phyloP scores from a whole-genome alignment of 192 early-diverging fungal genomes.

The Backusella mclennaniae region DNA sequence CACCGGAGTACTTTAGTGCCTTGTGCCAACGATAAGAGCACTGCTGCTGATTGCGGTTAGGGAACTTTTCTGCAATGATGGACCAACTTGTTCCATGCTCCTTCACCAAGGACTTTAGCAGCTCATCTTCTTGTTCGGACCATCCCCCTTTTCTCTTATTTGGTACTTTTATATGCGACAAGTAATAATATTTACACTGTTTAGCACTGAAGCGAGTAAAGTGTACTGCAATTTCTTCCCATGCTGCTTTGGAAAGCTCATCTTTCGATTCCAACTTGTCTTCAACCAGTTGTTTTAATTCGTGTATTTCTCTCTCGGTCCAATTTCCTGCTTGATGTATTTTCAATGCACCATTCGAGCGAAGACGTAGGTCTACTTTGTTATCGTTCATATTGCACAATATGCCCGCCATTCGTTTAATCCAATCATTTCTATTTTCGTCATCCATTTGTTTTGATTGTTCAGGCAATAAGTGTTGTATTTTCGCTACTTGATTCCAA shows the following conservation, averaged over 20 bases:
- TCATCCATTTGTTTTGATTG: background rate
- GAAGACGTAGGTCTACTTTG: background rate
- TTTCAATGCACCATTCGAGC: background rate
- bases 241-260: background rate
- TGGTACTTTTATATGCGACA: background rate
- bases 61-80: background rate
- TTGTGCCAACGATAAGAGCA: slow-evolving; percentile 11
- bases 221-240: background rate
- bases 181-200: slow-evolving; percentile 8
- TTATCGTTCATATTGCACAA: background rate
- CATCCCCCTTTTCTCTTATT: background rate
- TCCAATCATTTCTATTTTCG: slow-evolving; percentile 3
- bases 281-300: background rate
- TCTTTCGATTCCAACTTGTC: background rate
- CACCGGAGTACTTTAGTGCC: background rate
- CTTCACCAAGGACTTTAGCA: background rate
- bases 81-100: background rate
- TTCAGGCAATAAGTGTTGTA: background rate
- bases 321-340: slow-evolving; percentile 2
- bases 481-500: background rate
- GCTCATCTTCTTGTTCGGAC: slow-evolving; percentile 12
- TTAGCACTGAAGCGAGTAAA: background rate
- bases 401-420: background rate
- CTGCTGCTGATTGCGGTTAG: background rate
- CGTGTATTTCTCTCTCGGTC: background rate